A percentile compares a stretch with the other conserved stretches of the same genome.
These are phyloP conservation scores for Thalassiosira profunda DNA, from an alignment of 108 stramenopile species.

Conservation along the genomic window DNA sequence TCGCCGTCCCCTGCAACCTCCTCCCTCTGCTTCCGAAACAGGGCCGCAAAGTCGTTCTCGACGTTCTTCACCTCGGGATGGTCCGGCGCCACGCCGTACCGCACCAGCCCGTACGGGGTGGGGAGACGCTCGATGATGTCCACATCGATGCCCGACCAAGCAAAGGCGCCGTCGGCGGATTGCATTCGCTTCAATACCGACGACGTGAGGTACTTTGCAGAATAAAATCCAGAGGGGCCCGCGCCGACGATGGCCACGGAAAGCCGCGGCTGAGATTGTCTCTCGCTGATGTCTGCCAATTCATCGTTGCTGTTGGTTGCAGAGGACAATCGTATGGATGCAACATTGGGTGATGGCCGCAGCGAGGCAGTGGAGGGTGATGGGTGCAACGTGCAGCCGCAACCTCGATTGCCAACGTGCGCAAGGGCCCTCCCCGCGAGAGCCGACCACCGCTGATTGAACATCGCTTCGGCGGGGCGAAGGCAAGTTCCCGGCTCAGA, in stretches of 20 bases:
- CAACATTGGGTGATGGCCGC: too few species aligned
- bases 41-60: slow-evolving; percentile 87
- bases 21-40: slow-evolving; percentile 38
- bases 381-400: too few species aligned
- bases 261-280: slow-evolving; percentile 37
- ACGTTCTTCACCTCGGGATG: slow-evolving; percentile 99
- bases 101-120: slow-evolving; percentile 95
- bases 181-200: slow-evolving; percentile 24
- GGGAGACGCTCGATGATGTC: slow-evolving; percentile 93
- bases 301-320: too few species aligned
- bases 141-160: slow-evolving; percentile 49
- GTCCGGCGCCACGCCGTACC: slow-evolving; percentile 97
- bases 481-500: too few species aligned
- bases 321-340: too few species aligned
- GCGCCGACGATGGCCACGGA: slow-evolving; percentile 74
- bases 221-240: slow-evolving; percentile 97
- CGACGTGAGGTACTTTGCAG: slow-evolving; percentile 93
- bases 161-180: not conserved
- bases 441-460: too few species aligned
- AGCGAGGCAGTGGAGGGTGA: too few species aligned
- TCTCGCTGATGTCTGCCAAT: too few species aligned
- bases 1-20: not conserved
- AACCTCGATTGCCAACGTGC: too few species aligned
- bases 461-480: too few species aligned
- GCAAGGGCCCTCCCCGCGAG: too few species aligned